Conservation (phyloP, 352 stramenopile genomes). For the Globisporangium radiosum region DNA sequence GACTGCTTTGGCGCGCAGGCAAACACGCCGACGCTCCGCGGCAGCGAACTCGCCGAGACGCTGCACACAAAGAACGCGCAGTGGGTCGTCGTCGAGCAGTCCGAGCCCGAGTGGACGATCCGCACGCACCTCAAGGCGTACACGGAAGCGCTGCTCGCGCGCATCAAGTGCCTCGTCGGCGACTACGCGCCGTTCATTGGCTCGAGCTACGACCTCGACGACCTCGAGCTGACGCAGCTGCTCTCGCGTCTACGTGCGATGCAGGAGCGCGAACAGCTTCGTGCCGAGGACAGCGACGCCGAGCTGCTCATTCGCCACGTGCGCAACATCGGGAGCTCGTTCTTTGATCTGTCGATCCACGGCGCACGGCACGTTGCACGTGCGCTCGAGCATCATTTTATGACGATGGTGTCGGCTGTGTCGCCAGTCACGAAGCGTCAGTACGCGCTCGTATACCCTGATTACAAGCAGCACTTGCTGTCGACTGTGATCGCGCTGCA, state of each 20-base stretch:
- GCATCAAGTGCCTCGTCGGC: conserved; percentile 19
- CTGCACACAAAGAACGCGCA: conserved; percentile 54
- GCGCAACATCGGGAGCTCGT: conserved; percentile 36
- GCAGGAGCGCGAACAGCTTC: conserved; percentile 8
- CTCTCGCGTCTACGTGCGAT: conserved; percentile 31
- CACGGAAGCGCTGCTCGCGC: conserved; percentile 31
- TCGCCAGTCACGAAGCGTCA: conserved; percentile 12
- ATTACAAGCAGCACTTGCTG: conserved; percentile 28
- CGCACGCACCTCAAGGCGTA: conserved; percentile 36
- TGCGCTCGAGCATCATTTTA: conserved; percentile 29
- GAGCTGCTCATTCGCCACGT: conserved; percentile 42
- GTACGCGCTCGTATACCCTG: conserved; percentile 23
- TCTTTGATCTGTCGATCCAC: conserved; percentile 46
- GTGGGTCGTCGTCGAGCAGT: conserved; percentile 47
- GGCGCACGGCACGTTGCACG: conserved; percentile 30
- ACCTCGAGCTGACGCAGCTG: conserved; percentile 47
- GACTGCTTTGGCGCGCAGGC: conserved; percentile 41
- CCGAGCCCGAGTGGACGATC: conserved; percentile 25
- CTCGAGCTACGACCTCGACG: conserved; percentile 41
- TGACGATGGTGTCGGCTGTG: conserved; percentile 13
- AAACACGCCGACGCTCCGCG: conserved; percentile 55
- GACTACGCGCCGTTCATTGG: conserved; percentile 33
- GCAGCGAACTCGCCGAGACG: conserved; percentile 32
- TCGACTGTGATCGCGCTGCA: conserved; percentile 22
- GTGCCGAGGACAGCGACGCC: conserved; percentile 17